phyloP scores from a whole-genome alignment of 192 early-diverging fungal genomes.

The Chytriomyces sp. region DNA sequence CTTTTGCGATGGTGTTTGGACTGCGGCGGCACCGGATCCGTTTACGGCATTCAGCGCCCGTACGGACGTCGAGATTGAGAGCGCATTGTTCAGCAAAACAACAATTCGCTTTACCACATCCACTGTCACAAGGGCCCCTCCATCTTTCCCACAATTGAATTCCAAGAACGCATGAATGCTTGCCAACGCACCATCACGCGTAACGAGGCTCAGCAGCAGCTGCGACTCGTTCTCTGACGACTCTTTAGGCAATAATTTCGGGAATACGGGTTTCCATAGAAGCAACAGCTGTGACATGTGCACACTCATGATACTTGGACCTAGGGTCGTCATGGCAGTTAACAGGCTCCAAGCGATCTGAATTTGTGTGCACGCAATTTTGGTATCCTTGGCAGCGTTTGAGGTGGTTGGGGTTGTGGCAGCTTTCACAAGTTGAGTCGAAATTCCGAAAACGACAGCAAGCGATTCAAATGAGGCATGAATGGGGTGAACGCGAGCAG shows the following conservation, averaged over 20 bases:
- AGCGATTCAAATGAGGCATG: conserved; percentile 79
- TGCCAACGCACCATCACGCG: conserved; percentile 69
- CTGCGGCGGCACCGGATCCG: conserved; percentile 40
- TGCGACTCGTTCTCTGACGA: conserved; percentile 64
- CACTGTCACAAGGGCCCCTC: conserved; percentile 57
- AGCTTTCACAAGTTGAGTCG: conserved; percentile 74
- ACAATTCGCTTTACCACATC: conserved; percentile 82
- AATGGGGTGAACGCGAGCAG: conserved; percentile 67
- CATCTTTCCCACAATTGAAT: conserved; percentile 53
- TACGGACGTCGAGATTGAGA: conserved; percentile 39
- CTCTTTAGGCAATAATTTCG: conserved; percentile 75
- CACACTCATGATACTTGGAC: conserved; percentile 80
- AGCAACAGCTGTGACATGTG: conserved; percentile 77
- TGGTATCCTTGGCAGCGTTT: conserved; percentile 53
- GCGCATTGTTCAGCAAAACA: conserved; percentile 73
- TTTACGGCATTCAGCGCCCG: conserved; percentile 15
- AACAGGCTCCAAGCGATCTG: conserved; percentile 83
- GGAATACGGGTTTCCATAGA: conserved; percentile 81
- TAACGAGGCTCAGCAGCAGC: conserved; percentile 57
- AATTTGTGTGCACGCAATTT: conserved; percentile 63
- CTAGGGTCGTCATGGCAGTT: conserved; percentile 74
- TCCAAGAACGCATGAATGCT: conserved; percentile 75
- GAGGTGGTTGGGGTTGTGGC: conserved; percentile 33
- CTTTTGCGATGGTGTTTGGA: conserved; percentile 20
- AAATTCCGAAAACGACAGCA: conserved; percentile 78